A percentile compares a stretch with the other conserved stretches of the same genome.
Conservation (phyloP, 139 green algal genomes). For the Micromonas pusilla region DNA sequence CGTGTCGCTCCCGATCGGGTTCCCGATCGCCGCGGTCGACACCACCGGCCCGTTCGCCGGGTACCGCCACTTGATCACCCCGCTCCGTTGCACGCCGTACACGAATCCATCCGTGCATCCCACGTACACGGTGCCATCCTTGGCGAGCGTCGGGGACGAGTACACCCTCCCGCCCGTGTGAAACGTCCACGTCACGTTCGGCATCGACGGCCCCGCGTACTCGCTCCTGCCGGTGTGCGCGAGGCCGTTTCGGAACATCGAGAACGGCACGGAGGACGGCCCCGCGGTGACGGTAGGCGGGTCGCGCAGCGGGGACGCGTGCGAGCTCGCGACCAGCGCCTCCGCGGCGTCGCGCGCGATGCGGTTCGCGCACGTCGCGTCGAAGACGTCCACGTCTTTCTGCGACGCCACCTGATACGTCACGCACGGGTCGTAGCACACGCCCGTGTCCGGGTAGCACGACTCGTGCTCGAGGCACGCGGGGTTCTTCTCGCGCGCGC, state of each 20-base stretch:
- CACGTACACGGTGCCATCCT: not conserved
- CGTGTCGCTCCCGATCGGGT: not conserved
- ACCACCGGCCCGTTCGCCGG: not conserved
- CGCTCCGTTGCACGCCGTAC: not conserved
- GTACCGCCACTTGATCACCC: not conserved
- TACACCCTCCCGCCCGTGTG: not conserved
- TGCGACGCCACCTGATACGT: not conserved
- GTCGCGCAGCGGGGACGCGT: not conserved
- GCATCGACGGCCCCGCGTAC: not conserved
- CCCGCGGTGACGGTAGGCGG: not conserved
- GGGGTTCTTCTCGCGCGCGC: not conserved
- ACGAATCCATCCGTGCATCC: not conserved
- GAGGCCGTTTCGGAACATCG: not conserved
- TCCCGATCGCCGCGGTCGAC: not conserved
- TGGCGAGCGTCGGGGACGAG: not conserved
- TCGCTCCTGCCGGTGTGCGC: not conserved
- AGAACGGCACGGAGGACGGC: not conserved
- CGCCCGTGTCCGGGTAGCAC: not conserved
- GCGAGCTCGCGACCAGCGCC: not conserved
- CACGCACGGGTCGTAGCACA: not conserved
- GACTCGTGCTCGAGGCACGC: too few species aligned
- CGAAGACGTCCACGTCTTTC: not conserved
- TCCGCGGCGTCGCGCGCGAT: not conserved
- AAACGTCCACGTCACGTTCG: not conserved
- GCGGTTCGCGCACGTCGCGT: not conserved